Evolutionary conservation across 306 rosid genomes (phyloP).

Genomic region (Alnus rubra): DNA sequence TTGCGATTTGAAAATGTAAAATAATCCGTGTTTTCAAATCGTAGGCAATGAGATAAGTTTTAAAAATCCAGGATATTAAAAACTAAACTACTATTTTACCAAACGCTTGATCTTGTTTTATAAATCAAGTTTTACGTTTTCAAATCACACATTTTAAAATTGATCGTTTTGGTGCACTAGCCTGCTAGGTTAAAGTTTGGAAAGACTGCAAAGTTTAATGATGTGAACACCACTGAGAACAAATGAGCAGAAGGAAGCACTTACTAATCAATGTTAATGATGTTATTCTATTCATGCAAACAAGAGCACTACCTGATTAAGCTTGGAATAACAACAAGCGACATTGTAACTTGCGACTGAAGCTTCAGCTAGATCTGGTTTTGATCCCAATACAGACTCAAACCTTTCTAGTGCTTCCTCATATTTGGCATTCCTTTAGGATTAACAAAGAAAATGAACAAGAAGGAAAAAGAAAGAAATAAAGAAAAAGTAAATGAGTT

Average conservation of each 20-base stretch:
- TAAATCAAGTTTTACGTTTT: too few species aligned
- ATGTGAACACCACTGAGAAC: not conserved
- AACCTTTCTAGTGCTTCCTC: constrained; percentile 90
- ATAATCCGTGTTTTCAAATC: too few species aligned
- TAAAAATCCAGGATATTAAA: too few species aligned
- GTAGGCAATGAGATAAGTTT: too few species aligned
- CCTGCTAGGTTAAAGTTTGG: not conserved
- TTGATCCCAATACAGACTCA: constrained; percentile 87
- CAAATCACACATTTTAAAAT: too few species aligned
- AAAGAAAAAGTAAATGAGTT: not conserved
- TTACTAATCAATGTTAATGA: not conserved
- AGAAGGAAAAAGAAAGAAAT: not conserved
- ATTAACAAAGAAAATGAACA: constrained; percentile 16
- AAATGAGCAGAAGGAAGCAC: not conserved
- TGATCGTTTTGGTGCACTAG: not conserved
- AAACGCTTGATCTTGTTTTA: too few species aligned
- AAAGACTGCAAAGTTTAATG: not conserved
- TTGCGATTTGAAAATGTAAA: too few species aligned
- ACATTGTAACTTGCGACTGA: constrained; percentile 94
- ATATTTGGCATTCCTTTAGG: constrained; percentile 68
- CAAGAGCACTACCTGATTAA: constrained; percentile 69
- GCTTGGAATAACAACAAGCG: constrained; percentile 92
- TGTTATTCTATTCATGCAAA: not conserved
- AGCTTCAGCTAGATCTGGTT: constrained; percentile 69
- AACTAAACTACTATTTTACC: too few species aligned